Conservation (phyloP, 2,329 filamentous ascomycete species). For the Penicillium rolfsii region DNA sequence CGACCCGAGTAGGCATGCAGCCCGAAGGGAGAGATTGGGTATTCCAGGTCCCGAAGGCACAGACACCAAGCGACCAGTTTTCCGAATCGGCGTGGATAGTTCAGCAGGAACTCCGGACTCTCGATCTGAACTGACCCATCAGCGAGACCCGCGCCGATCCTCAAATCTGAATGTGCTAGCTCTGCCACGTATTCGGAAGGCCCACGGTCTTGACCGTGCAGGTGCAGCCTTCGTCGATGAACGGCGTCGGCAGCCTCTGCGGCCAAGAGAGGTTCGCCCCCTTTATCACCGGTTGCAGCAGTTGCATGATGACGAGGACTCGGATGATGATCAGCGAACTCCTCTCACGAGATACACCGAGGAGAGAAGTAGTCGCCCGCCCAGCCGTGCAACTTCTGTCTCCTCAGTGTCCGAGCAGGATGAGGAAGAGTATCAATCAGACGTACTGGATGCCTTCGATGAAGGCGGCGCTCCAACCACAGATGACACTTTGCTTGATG, state of each 20-base stretch:
- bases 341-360: conserved; percentile 76
- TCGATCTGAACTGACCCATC: conserved; percentile 44
- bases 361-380: conserved; percentile 78
- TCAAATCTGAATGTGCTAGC: conserved; percentile 62
- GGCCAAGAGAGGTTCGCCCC: conserved; percentile 69
- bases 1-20: conserved; percentile 76
- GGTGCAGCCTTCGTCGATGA: conserved; percentile 71
- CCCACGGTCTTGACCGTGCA: conserved; percentile 59
- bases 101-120: conserved; percentile 66
- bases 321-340: conserved; percentile 76
- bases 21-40: conserved; percentile 79
- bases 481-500: conserved; percentile 32
- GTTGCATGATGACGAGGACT: conserved; percentile 78
- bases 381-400: conserved; percentile 67
- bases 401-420: conserved; percentile 57
- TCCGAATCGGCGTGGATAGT: conserved; percentile 62
- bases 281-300: conserved; percentile 79
- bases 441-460: conserved; percentile 27
- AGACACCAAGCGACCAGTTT: conserved; percentile 59
- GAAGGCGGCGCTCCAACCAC: conserved; percentile 10
- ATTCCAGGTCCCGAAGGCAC: conserved; percentile 70
- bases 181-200: conserved; percentile 75
- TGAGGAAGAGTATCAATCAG: conserved; percentile 41
- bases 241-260: conserved; percentile 59
- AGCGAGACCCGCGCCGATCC: conserved; percentile 42